Percentiles rank a stretch among this genome's conserved stretches.
These are phyloP conservation scores for Sporothrix mexicana DNA, from an alignment of 2,329 filamentous ascomycete genomes.

Conservation along the genomic window DNA sequence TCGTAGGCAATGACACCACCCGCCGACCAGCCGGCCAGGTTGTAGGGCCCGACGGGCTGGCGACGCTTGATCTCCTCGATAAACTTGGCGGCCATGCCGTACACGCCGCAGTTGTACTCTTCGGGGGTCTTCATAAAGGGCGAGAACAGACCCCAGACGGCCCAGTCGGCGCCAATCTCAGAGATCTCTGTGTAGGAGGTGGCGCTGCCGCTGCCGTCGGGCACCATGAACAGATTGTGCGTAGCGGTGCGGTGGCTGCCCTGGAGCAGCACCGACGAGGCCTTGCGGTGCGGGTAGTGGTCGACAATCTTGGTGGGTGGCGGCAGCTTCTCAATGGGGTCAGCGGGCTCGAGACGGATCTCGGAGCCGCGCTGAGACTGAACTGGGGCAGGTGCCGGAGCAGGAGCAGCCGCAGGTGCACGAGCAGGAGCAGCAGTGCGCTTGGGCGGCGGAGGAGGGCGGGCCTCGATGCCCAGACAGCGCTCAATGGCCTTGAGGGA, in stretches of 20 bases:
- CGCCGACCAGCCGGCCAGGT: slow-evolving; percentile 75
- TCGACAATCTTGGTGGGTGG: slow-evolving; percentile 49
- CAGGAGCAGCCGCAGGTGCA: slow-evolving; percentile 39
- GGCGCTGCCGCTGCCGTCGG: slow-evolving; percentile 63
- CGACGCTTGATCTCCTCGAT: slow-evolving; percentile 73
- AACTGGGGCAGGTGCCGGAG: no score
- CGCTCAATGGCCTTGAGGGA: slow-evolving; percentile 70
- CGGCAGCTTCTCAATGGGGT: slow-evolving; percentile 53
- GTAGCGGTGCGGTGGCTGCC: slow-evolving; percentile 57
- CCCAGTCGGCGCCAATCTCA: slow-evolving; percentile 54
- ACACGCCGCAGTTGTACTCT: slow-evolving; percentile 68
- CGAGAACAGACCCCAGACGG: slow-evolving; percentile 67
- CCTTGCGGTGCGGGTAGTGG: slow-evolving; percentile 58
- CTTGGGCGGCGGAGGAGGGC: slow-evolving; percentile 41
- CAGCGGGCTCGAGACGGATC: slow-evolving; percentile 42
- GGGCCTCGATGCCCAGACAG: slow-evolving; percentile 60
- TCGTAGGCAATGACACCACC: slow-evolving; percentile 76
- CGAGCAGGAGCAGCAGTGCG: slow-evolving; percentile 40
- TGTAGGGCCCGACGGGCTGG: slow-evolving; percentile 71
- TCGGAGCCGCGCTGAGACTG: slow-evolving; percentile 39
- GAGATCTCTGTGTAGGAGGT: slow-evolving; percentile 70
- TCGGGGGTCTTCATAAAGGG: slow-evolving; percentile 74
- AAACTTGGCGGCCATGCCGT: slow-evolving; percentile 68
- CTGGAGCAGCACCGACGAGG: slow-evolving; percentile 54
- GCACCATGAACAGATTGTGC: slow-evolving; percentile 59